Base-by-base conservation (phyloP, 768 basidiomycete genomes). In the Mycena leptocephala region DNA sequence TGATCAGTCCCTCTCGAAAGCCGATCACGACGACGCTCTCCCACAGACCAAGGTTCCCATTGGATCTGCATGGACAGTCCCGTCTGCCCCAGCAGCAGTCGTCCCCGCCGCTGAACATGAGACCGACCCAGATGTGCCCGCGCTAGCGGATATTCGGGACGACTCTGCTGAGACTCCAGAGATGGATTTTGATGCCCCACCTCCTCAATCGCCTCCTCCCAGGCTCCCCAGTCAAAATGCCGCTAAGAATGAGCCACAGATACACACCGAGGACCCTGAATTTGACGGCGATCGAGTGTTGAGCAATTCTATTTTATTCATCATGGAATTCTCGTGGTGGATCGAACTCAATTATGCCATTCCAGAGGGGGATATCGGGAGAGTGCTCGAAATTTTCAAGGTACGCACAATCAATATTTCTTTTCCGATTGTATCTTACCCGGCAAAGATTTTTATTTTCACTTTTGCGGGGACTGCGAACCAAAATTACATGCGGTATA, bases 321-420 rank as follows among this genome's bases (percentile, higher is more conserved):
- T 83, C 0, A 78, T 72, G 24, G 79, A 81, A 59, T 70, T 70
- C 33, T 66, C 79, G 1, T 80, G 80, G 79, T 81, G 77, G 58
- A 75, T 78, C 4, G 83, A 84, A 28, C 58, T 80, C 18, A 69
- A 75, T 9, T 79, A 80, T 62, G 80, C 84, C 3, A 74, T 81
- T 32, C 69, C 84, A 14, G 83, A 84, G 46, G 84, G 85, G 1
- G 81, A 84, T 74, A 76, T 81, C 43, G 84, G 85, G 0, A 75
- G 81, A 6, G 77, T 82, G 3, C 1, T 65, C 2, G 9, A 55
- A 28, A 55, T 55, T 5, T 6, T 55, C 11, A 55, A 55, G 53
- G 53, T 55, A n/a, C 22, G 20, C 2, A 79, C 77, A 2, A 30
- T 41, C 79, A 84, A 39, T 43, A 76, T 78, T 14, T 41, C 83